Evolutionary conservation across 768 basidiomycete species (phyloP).

Genomic region (Amanita molliuscula): DNA sequence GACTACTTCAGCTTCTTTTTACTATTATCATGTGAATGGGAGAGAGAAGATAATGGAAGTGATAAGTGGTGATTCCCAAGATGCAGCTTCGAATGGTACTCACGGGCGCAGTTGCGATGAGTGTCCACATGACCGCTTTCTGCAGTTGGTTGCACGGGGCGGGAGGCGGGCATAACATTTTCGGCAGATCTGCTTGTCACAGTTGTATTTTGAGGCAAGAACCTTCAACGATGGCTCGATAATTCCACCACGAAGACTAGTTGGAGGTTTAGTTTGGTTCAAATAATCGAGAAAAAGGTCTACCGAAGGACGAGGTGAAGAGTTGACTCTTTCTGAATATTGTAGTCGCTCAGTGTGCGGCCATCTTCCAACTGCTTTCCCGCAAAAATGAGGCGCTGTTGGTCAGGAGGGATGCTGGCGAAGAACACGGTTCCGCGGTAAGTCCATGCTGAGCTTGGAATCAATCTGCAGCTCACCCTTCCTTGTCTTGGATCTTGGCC

Average conservation of each 20-base stretch:
- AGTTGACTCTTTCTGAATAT: conserved; percentile 97
- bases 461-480: conserved; percentile 28
- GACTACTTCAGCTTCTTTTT: conserved; percentile 97
- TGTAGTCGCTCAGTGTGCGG: conserved; percentile 92
- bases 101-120: conserved; percentile 87
- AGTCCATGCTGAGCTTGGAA: neutral
- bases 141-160: conserved; percentile 98
- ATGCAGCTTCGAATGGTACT: conserved; percentile 21
- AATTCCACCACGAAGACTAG: conserved; percentile 94
- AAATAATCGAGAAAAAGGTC: neutral
- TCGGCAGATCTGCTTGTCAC: conserved; percentile 99
- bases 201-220: conserved; percentile 96
- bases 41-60: too few relatives aligned
- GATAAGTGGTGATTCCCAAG: neutral
- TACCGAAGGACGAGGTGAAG: conserved; percentile 95
- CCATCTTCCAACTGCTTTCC: conserved; percentile 99
- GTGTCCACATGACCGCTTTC: conserved; percentile 89
- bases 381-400: conserved; percentile 92
- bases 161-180: conserved; percentile 99
- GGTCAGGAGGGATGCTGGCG: conserved; percentile 81
- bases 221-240: conserved; percentile 99
- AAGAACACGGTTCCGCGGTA: neutral
- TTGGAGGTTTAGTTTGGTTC: neutral
- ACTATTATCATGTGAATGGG: conserved; percentile 26
- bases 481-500: conserved; percentile 54